A percentile compares a stretch with the other conserved stretches of the same genome.
Conservation (phyloP, 495 filamentous ascomycete genomes). For the Acidomyces sp. region DNA sequence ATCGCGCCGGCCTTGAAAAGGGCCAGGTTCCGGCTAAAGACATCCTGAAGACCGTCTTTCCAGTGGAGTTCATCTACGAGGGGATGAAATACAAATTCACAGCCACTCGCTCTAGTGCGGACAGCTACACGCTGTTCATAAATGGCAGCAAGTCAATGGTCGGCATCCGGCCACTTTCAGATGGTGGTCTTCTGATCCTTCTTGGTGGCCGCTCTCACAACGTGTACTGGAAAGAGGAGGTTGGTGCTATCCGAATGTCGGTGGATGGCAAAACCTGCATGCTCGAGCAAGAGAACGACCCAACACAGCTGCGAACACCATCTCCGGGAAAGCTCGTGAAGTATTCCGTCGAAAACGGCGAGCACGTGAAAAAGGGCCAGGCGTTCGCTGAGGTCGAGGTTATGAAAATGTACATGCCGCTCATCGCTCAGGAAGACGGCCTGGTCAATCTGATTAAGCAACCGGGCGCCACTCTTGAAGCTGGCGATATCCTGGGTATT, state of each 20-base stretch:
- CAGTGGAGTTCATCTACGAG: constrained; percentile 97
- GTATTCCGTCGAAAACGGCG: constrained; percentile 92
- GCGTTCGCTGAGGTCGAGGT: constrained; percentile 96
- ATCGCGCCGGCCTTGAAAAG: constrained; percentile 80
- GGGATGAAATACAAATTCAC: constrained; percentile 95
- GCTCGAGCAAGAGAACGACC: constrained; percentile 97
- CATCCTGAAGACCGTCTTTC: constrained; percentile 93
- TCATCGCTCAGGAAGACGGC: constrained; percentile 93
- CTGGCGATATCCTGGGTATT: constrained; percentile 97
- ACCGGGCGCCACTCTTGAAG: constrained; percentile 92
- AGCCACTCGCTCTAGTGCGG: constrained; percentile 77
- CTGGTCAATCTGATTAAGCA: constrained; percentile 98
- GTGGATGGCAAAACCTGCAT: constrained; percentile 97
- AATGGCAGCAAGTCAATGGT: constrained; percentile 95
- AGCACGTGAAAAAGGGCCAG: constrained; percentile 86
- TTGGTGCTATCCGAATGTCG: constrained; percentile 84
- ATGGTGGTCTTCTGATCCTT: constrained; percentile 88
- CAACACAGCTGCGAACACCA: constrained; percentile 87
- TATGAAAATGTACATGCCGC: constrained; percentile 99
- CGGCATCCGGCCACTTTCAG: constrained; percentile 80
- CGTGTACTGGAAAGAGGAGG: constrained; percentile 99
- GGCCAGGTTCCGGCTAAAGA: constrained; percentile 95
- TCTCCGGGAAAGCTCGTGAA: constrained; percentile 97
- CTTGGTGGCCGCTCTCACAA: constrained; percentile 88
- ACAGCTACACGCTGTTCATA: constrained; percentile 97